Conservation (phyloP, 257 asterid genomes). For the Plantago elongata region DNA sequence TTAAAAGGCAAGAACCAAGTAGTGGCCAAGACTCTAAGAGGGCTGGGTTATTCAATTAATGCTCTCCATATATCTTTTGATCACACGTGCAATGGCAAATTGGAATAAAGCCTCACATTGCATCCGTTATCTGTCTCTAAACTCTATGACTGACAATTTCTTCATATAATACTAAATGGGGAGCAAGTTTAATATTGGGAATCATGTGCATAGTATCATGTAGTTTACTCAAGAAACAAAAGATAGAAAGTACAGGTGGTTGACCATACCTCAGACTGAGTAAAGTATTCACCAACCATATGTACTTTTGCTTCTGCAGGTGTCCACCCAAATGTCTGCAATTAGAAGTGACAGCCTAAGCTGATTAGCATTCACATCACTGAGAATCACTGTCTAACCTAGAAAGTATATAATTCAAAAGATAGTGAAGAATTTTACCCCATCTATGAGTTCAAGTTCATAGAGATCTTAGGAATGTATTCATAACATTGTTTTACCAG, state of each 20-base stretch:
- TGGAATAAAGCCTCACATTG: background rate
- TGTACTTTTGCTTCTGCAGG: slow-evolving; percentile 89
- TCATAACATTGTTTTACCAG: no score
- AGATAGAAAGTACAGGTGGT: slow-evolving; percentile 7
- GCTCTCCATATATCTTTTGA: background rate
- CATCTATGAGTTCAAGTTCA: no score
- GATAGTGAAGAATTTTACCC: background rate
- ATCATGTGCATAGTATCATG: background rate
- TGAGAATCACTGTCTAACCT: background rate
- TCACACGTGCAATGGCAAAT: slow-evolving; percentile 13
- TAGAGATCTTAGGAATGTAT: no score
- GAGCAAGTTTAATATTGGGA: background rate
- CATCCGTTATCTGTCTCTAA: background rate
- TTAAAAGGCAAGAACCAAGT: slow-evolving; percentile 1
- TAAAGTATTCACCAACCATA: slow-evolving; percentile 72
- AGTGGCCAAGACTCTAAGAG: no score
- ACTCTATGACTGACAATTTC: background rate
- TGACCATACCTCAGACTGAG: slow-evolving; percentile 66
- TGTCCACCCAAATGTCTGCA: slow-evolving; percentile 92
- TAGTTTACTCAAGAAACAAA: slow-evolving; percentile 17
- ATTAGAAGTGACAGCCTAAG: slow-evolving; percentile 17
- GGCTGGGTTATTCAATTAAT: no score
- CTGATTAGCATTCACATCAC: slow-evolving; percentile 13
- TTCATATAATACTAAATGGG: slow-evolving; percentile 3
- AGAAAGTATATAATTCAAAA: slow-evolving; percentile 1